Base-by-base conservation (phyloP, 176 grass and related monocot genomes). In the barley (Hordeum vulgare) region DNA sequence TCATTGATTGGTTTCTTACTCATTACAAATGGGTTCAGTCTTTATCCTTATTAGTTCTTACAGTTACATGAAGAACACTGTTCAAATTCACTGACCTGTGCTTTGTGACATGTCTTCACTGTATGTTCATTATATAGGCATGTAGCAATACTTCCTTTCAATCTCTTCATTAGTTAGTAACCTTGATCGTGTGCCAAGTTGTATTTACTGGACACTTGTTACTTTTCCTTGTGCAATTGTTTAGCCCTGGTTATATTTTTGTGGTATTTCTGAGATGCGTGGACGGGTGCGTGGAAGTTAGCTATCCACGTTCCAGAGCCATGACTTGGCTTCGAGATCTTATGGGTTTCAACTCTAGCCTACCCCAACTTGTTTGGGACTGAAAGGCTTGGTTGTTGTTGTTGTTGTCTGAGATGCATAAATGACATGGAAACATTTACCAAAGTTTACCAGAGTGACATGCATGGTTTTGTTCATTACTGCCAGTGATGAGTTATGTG, bases 391-490 rank as follows among this genome's bases (percentile, higher is more conserved):
- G n/a, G n/a, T n/a, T n/a, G n/a, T n/a, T n/a, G n/a, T n/a, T n/a
- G n/a, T n/a, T n/a, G n/a, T n/a, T n/a, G n/a, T 77, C 2, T 36
- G 26, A 14, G 67, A 39, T 61, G 39, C 76, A 21, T 35, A 36
- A 18, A 70, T 82, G 51, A 4, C 39, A 54, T 83, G 18, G 11
- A 39, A 40, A 61, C 9, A 72, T 28, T 29, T 25, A 54, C 35
- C 35, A 60, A 72, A 71, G 29, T 42, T 75, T 77, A 57, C 77
- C 0, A 11, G 53, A 64, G 39, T 66, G 21, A n/a, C 0, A 8
- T 74, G 76, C 67, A 80, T 57, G 24, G 27, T 78, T 90, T 83
- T 58, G 11, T 17, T 72, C 17, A 67, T 78, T 18, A 40, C 11
- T 83, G 17, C 44, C 61, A 57, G 7, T 78, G 42, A 41, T 84